Evolutionary conservation across 2,329 filamentous ascomycete genomes (phyloP), one percentile per base, ranked within the genome.

Genomic region (Diaporthe batatas): DNA sequence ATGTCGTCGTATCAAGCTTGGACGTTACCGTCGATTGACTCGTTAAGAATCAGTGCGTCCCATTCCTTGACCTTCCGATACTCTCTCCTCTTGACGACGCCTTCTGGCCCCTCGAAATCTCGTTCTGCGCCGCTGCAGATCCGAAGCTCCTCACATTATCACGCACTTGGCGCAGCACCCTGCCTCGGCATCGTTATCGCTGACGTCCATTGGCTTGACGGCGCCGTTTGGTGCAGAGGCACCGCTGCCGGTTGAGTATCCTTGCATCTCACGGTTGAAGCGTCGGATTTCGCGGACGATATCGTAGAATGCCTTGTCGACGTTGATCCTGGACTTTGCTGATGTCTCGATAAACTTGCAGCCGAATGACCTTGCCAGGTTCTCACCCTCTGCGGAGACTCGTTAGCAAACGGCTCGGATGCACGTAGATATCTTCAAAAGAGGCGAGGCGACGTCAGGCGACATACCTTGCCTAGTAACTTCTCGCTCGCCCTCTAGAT

Each of bases 301-400:
- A 82, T 98, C 95, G 89, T 96, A 98, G 86, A 99, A 99, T 71
- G 96, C 95, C 85, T 97, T 95, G 85, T 99, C 96, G 79, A 99
- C 96, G 82, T 98, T 98, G 87, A 96, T 97, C 82, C 96, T 93
- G 75, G 95, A 97, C 87, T 98, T 99, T 77, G 96, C 96, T 54
- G 96, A 99, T 16, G 96, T 98, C 88, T 99, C 96, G 86, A 98
- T 97, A 87, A 98, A 99, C 82, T 96, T 97, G 92, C 96, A 99
- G 81, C 92, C 92, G 83, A 99, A 98, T 76, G 92, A 91, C 78
- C 90, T 90, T 76, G 95, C 96, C 77, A 98, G 87, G 74, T 91
- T 90, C 85, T 96, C 93, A 79, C 96, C 96, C 91, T 98, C 96
- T 98, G 84, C 79, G 14, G 49, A 12, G 44, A 18, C 44, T 10